Base-by-base conservation (phyloP, 495 filamentous ascomycete genomes). In the Neurospora sp. region DNA sequence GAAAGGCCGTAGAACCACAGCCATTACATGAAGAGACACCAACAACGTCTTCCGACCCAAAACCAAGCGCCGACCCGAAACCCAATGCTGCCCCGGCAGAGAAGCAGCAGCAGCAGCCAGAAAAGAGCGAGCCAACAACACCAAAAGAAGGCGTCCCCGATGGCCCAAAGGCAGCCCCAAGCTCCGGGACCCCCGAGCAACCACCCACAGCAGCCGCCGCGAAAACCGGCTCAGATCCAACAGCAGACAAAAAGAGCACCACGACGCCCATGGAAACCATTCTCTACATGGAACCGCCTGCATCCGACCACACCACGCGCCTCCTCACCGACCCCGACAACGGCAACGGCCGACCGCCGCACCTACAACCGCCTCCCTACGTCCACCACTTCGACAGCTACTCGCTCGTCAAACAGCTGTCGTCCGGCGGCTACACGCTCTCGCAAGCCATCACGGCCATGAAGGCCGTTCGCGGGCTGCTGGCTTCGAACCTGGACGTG, bases 371-470 rank as follows among this genome's bases (percentile, higher is more conserved):
- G 0, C 88, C 92, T 18, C 92, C 89, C 4, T 95, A 97, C 80
- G 89, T 97, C 14, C 96, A 99, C 83, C 93, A 98, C 83, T 99
- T 99, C 81, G 96, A 99, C 83, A 97, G 91, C 20, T 98, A 94
- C 78, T 89, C 89, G 5, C 87, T 97, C 2, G 96, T 97, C 5
- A 90, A 90, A 69, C 87, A 92, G 75, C 89, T 99, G 6, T 85
- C 90, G 27, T 81, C 81, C 0, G 87, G 90, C 27, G 92, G 90
- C 3, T 97, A 93, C 81, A 88, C 84, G 8, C 82, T 86, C 16
- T 85, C 85, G 0, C 94, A 97, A 79, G 86, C 92, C 42, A 88
- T 92, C 66, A 92, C 89, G 2, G 84, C 92, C 62, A 98, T 98
- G 95, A 97, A 97, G 80, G 92, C 91, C 5, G 88, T 98, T 31